Evolutionary conservation across 2,329 filamentous ascomycete genomes (phyloP), one percentile per base, ranked within the genome.

Genomic region (Huntiella savannae): DNA sequence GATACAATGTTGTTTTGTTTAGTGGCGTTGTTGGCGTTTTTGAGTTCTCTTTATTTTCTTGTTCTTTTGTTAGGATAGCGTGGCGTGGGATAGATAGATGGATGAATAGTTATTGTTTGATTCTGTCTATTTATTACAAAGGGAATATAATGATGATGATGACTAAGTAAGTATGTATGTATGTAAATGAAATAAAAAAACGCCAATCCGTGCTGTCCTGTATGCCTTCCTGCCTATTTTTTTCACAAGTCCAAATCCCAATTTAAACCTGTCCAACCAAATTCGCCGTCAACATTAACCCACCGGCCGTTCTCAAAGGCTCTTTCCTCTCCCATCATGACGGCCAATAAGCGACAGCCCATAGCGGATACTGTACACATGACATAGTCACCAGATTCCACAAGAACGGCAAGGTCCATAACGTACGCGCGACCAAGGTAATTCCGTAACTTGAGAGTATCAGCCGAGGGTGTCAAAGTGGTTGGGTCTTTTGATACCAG

Each of bases 241-340:
- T 12, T 13, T 43, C 37, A 49, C 17, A 49, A 41, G 22, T 51
- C 36, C 3, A 49, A 15, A 45, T 53, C 52, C 57, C 60, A 61
- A 22, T 58, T 55, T 43, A 68, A 58, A 11, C 65, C 69, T 5
- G 60, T 68, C 80, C 80, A 84, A 10, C 67, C 66, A 53, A 71
- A 76, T 10, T 69, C 69, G 1, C 79, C 79, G 58, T 88, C 82
- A n/a, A 93, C 72, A 60, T 92, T 92, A 49, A 75, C 67, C 82
- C 84, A 92, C 39, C 68, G 66, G 1, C 67, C 69, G 13, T 67
- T 59, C 33, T 65, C 64, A 50, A 85, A 68, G 4, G 71, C 75
- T 28, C 66, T 68, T 34, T 87, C 79, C 82, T 82, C 87, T 0
- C 85, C 85, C 75, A 91, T 76, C 78, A 92, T 86, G 36, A 93